These are phyloP conservation scores for Stylonectria norvegica DNA, from an alignment of 2,329 filamentous ascomycete species.

Conservation along the genomic window DNA sequence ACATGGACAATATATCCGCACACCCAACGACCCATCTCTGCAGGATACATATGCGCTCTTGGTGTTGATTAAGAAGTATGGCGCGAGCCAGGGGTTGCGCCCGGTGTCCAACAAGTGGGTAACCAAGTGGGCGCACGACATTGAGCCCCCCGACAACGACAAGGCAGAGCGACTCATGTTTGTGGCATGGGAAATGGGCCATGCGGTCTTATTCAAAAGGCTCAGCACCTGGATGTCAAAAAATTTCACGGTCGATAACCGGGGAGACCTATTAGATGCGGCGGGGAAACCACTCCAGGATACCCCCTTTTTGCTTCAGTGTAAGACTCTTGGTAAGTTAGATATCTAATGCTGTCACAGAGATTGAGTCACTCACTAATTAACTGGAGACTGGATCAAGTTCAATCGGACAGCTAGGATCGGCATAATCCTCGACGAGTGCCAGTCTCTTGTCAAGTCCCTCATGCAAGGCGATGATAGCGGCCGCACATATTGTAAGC, in stretches of 20 bases:
- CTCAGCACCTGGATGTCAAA: not conserved
- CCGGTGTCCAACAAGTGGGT: constrained; percentile 14
- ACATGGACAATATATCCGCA: not conserved
- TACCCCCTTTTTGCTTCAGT: too few species aligned
- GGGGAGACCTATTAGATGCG: too few species aligned
- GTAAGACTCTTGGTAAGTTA: too few species aligned
- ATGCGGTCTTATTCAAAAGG: constrained; percentile 3
- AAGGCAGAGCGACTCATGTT: constrained; percentile 4
- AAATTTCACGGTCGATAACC: too few species aligned
- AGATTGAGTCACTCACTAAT: too few species aligned
- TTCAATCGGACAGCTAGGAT: too few species aligned
- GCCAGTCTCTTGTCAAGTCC: too few species aligned
- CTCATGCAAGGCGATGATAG: too few species aligned
- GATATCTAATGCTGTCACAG: too few species aligned
- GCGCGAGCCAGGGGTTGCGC: constrained; percentile 11
- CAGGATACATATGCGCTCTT: constrained; percentile 8
- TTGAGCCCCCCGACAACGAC: not conserved
- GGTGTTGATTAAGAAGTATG: constrained; percentile 15
- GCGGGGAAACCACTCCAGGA: too few species aligned
- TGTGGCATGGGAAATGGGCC: constrained; percentile 16
- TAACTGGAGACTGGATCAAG: too few species aligned
- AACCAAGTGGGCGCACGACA: not conserved
- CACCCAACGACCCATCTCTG: not conserved
- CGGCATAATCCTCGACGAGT: too few species aligned
- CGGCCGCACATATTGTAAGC: constrained; percentile 2